These are phyloP conservation scores for Thozetella sp. DNA, from an alignment of 495 filamentous ascomycete genomes.

Conservation along the genomic window DNA sequence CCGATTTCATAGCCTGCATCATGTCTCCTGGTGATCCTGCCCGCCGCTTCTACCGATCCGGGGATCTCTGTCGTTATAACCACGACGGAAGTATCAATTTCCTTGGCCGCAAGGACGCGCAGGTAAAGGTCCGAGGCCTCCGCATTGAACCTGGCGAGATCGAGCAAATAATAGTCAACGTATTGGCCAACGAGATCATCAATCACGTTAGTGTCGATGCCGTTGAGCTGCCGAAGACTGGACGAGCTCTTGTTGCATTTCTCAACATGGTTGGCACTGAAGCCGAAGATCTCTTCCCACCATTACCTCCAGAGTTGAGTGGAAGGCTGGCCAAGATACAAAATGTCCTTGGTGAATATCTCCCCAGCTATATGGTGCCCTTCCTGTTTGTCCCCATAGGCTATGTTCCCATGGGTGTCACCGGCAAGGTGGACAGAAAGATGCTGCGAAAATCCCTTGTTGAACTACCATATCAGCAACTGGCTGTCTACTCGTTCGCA, in stretches of 20 bases:
- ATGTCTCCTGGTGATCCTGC: background rate
- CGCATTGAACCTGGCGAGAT: background rate
- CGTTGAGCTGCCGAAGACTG: background rate
- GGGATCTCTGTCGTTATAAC: conserved; percentile 35
- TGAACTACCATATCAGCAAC: background rate
- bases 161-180: background rate
- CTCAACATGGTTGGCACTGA: background rate
- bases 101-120: conserved; percentile 30
- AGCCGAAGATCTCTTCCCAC: background rate
- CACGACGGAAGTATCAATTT: conserved; percentile 46
- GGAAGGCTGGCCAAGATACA: background rate
- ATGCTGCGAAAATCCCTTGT: background rate
- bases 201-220: background rate
- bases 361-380: background rate
- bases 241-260: background rate
- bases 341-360: background rate
- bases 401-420: conserved; percentile 1
- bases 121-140: background rate
- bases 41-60: conserved; percentile 30
- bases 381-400: background rate
- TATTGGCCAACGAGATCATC: background rate
- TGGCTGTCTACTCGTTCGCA: background rate
- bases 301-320: background rate
- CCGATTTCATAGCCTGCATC: background rate
- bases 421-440: conserved; percentile 1